Conservation (phyloP, 1,284 basidiomycete species). For the Irpex sp. region DNA sequence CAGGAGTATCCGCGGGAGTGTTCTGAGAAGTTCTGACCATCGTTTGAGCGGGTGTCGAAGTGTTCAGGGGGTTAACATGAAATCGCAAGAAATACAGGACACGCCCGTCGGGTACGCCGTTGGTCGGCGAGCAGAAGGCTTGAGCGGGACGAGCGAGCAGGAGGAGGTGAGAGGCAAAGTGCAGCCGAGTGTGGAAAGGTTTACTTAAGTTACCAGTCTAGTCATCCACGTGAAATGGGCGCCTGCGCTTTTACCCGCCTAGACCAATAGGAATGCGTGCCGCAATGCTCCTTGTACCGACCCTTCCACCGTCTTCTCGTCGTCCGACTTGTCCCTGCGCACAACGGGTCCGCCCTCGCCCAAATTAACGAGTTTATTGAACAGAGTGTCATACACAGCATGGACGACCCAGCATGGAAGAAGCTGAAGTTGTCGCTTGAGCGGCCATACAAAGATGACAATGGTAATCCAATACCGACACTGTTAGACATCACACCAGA, state of each 20-base stretch:
- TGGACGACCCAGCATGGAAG: constrained; percentile 47
- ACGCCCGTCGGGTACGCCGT: background rate
- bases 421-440: constrained; percentile 63
- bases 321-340: background rate
- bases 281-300: background rate
- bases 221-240: background rate
- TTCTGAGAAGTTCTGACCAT: constrained; percentile 24
- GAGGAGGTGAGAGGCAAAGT: background rate
- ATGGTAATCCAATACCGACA: constrained; percentile 52
- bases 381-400: constrained; percentile 2
- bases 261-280: background rate
- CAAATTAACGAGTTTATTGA: background rate
- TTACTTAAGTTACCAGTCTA: background rate
- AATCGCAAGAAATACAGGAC: background rate
- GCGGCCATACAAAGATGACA: constrained; percentile 72
- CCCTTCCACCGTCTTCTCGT: background rate
- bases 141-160: background rate
- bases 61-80: background rate
- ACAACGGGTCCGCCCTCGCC: background rate
- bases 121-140: background rate
- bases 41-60: background rate
- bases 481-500: constrained; percentile 66
- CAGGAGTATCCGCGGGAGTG: constrained; percentile 12
- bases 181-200: background rate
- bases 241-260: background rate